Evolutionary conservation across 192 early-diverging fungal genomes (phyloP).

Genomic region (Backusella australiensis): DNA sequence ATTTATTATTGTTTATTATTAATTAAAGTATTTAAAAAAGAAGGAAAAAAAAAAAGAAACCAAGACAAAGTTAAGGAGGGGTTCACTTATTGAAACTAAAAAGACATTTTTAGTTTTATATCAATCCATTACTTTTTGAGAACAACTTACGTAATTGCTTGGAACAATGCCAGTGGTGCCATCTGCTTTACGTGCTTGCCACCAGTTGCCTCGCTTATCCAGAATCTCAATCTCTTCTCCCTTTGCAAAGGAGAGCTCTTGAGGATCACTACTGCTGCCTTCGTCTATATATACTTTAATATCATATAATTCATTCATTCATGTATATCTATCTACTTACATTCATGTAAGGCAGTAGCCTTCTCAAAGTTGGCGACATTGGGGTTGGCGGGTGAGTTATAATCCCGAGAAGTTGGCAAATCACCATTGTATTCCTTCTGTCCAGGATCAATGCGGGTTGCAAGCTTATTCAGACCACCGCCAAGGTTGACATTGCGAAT

Average conservation of each 20-base stretch:
- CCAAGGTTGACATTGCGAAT: background rate
- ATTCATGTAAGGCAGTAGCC: background rate
- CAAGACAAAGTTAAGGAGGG: background rate
- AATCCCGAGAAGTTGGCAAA: too few species aligned
- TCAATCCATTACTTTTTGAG: background rate
- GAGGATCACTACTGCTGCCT: conserved; percentile 85
- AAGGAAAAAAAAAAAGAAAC: background rate
- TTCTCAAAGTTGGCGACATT: background rate
- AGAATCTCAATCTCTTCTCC: conserved; percentile 83
- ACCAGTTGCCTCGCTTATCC: conserved; percentile 96
- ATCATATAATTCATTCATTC: background rate
- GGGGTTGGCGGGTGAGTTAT: background rate
- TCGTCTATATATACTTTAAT: conserved; percentile 49
- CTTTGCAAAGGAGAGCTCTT: conserved; percentile 88
- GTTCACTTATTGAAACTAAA: conserved; percentile 4
- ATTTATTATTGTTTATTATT: background rate
- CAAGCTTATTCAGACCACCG: background rate
- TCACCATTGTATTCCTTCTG: background rate
- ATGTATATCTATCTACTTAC: background rate
- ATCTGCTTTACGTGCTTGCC: conserved; percentile 83
- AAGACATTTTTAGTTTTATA: background rate
- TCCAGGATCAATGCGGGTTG: background rate
- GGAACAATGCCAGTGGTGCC: conserved; percentile 85
- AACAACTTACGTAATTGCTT: conserved; percentile 67
- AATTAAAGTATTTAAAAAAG: background rate